phyloP scores from a whole-genome alignment of 2,329 filamentous ascomycete genomes.

The Microthyrium microscopicum region DNA sequence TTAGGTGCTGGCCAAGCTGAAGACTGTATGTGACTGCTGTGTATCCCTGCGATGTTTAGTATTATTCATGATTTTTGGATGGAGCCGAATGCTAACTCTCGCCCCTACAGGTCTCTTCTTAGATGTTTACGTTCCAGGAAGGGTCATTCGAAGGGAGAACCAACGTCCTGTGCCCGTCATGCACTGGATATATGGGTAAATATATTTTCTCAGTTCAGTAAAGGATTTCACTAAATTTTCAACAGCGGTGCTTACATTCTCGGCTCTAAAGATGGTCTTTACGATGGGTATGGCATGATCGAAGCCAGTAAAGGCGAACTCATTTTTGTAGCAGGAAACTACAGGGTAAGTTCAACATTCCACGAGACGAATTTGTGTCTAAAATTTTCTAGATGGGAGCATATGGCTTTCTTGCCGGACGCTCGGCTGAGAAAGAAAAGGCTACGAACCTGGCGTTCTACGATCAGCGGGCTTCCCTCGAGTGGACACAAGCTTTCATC shows the following conservation, averaged over 20 bases:
- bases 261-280: slow-evolving; percentile 5
- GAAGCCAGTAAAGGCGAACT: slow-evolving; percentile 19
- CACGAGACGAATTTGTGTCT: neutral
- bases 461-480: slow-evolving; percentile 25
- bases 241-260: slow-evolving; percentile 3
- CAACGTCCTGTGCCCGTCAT: slow-evolving; percentile 5
- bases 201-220: neutral
- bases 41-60: no score
- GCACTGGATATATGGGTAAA: slow-evolving; percentile 5
- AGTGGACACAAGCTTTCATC: slow-evolving; percentile 34
- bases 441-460: slow-evolving; percentile 26
- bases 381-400: slow-evolving; percentile 11
- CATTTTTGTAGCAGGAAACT: slow-evolving; percentile 33
- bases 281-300: slow-evolving; percentile 1
- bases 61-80: no score
- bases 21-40: neutral
- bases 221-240: neutral
- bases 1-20: neutral
- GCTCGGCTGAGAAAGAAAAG: slow-evolving; percentile 26
- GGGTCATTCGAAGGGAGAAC: slow-evolving; percentile 13
- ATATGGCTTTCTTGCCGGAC: slow-evolving; percentile 31
- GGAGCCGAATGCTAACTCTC: no score
- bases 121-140: slow-evolving; percentile 31
- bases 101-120: slow-evolving; percentile 35
- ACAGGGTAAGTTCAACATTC: slow-evolving; percentile 16